Conservation (phyloP, 495 filamentous ascomycete genomes). For the Podospora bellae-mahoneyi region DNA sequence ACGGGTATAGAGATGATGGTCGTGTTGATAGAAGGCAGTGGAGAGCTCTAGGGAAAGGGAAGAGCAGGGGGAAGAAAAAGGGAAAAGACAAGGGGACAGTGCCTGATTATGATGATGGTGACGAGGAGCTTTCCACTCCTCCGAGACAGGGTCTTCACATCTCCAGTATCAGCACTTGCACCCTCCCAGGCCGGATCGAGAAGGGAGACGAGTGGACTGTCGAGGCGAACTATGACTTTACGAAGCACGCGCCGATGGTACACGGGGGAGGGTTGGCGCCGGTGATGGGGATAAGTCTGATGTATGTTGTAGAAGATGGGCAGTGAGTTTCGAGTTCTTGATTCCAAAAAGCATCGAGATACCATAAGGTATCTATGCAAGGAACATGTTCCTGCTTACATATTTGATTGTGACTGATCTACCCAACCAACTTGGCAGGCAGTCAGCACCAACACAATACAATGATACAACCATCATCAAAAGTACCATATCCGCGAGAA, state of each 20-base stretch:
- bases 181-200: constrained; percentile 13
- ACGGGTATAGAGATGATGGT: constrained; percentile 10
- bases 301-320: constrained; percentile 23
- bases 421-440: not conserved
- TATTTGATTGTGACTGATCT: too few relatives aligned
- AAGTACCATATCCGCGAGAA: too few relatives aligned
- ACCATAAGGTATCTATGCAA: not conserved
- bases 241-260: constrained; percentile 20
- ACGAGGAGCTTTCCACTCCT: not conserved
- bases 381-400: not conserved
- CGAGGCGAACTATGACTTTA: constrained; percentile 28
- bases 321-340: not conserved
- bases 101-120: not conserved
- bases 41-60: not conserved
- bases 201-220: constrained; percentile 26
- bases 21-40: not conserved
- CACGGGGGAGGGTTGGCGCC: constrained; percentile 18
- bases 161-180: constrained; percentile 20
- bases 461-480: not conserved
- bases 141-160: constrained; percentile 13
- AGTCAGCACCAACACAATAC: not conserved
- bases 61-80: not conserved
- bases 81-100: not conserved
- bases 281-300: constrained; percentile 26
- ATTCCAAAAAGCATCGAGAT: not conserved